Evolutionary conservation across 768 basidiomycete species (phyloP).

Genomic region (Candolleomyces efflorescens): DNA sequence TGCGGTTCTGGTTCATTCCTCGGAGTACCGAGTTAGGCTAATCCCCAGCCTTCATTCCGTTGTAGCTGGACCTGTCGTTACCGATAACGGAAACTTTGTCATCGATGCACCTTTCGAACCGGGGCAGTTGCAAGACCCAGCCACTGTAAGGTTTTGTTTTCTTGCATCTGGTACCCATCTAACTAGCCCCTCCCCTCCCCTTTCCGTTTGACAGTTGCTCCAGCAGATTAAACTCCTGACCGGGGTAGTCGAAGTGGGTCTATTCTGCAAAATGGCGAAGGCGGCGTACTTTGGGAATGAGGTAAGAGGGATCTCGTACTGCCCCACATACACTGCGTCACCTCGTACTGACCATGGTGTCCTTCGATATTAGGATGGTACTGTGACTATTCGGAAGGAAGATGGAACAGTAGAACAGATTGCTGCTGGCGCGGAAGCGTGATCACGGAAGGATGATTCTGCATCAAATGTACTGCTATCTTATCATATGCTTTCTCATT

Average conservation of each 20-base stretch:
- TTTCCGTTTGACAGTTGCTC: constrained; percentile 52
- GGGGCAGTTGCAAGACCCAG: constrained; percentile 64
- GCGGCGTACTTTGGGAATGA: constrained; percentile 97
- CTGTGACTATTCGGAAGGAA: constrained; percentile 56
- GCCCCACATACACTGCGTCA: neutral
- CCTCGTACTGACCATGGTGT: constrained; percentile 1
- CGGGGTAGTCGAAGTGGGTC: constrained; percentile 96
- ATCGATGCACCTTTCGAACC: constrained; percentile 91
- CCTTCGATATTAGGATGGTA: constrained; percentile 49
- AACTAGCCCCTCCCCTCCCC: neutral
- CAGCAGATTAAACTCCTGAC: constrained; percentile 87
- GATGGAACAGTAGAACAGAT: constrained; percentile 35
- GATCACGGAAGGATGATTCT: neutral
- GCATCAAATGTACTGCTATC: neutral
- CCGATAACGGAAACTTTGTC: constrained; percentile 96
- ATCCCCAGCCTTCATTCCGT: constrained; percentile 1
- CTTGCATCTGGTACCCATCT: neutral
- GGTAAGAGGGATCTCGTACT: constrained; percentile 32
- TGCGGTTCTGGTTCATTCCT: neutral
- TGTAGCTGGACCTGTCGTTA: constrained; percentile 88
- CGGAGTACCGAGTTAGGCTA: neutral
- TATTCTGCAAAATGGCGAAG: constrained; percentile 91
- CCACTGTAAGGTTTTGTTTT: constrained; percentile 36
- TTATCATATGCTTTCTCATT: neutral
- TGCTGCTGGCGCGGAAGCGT: neutral